Conservation (phyloP, 2,329 filamentous ascomycete genomes). For the Beauveria varroae region DNA sequence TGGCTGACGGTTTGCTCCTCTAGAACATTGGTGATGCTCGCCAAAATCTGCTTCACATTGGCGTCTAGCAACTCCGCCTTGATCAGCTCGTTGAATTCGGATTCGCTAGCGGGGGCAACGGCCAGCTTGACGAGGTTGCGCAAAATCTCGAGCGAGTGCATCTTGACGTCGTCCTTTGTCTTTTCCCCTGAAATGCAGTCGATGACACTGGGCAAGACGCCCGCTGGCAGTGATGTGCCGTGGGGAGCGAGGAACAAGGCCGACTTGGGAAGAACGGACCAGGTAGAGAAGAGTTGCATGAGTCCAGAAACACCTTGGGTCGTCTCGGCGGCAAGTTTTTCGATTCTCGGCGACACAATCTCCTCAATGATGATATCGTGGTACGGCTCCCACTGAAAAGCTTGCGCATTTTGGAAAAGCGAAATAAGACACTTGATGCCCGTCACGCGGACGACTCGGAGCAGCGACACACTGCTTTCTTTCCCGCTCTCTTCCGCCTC, state of each 20-base stretch:
- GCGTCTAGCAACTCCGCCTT: slow-evolving; percentile 48
- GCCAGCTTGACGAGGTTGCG: slow-evolving; percentile 58
- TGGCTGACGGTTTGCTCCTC: slow-evolving; percentile 55
- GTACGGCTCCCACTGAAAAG: slow-evolving; percentile 66
- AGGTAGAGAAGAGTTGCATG: slow-evolving; percentile 72
- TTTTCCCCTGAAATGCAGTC: slow-evolving; percentile 65
- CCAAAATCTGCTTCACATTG: slow-evolving; percentile 53
- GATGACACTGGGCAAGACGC: slow-evolving; percentile 63
- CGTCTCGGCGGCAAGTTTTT: slow-evolving; percentile 75
- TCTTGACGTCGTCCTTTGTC: slow-evolving; percentile 78
- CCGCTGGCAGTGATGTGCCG: slow-evolving; percentile 38
- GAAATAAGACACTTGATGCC: slow-evolving; percentile 78
- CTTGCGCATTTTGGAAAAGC: slow-evolving; percentile 66
- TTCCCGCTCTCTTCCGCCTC: slow-evolving; percentile 32
- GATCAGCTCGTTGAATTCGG: slow-evolving; percentile 50
- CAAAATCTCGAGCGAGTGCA: slow-evolving; percentile 72
- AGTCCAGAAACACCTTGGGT: slow-evolving; percentile 82
- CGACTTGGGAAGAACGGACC: slow-evolving; percentile 61
- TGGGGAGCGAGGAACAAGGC: slow-evolving; percentile 55
- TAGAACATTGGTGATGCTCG: slow-evolving; percentile 62
- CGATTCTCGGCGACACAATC: slow-evolving; percentile 67
- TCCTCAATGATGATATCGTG: slow-evolving; percentile 64
- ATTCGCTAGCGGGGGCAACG: slow-evolving; percentile 44
- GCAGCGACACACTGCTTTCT: slow-evolving; percentile 46
- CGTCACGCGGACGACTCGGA: slow-evolving; percentile 58